Evolutionary conservation across 2,329 filamentous ascomycete genomes (phyloP).

Genomic region (Reticulascus tulasneorum): DNA sequence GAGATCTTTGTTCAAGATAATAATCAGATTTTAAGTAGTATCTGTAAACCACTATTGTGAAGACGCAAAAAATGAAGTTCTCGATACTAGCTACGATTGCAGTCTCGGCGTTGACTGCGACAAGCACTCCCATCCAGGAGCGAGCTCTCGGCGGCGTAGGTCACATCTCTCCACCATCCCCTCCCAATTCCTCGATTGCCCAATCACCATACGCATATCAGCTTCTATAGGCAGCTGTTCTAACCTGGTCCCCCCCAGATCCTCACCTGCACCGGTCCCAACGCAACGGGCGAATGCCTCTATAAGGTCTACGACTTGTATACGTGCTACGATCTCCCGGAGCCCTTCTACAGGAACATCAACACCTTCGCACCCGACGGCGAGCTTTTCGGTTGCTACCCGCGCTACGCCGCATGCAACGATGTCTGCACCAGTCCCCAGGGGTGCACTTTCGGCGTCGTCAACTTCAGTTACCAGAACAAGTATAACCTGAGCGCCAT

Average conservation of each 20-base stretch:
- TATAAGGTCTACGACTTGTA: slow-evolving; percentile 38
- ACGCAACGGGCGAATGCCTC: slow-evolving; percentile 43
- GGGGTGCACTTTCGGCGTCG: slow-evolving; percentile 47
- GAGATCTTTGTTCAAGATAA: too few relatives aligned
- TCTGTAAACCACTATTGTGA: background rate
- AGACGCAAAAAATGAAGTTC: slow-evolving; percentile 24
- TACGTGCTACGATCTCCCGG: slow-evolving; percentile 41
- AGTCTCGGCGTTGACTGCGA: slow-evolving; percentile 21
- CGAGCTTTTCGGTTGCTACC: slow-evolving; percentile 45
- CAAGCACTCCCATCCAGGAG: slow-evolving; percentile 33
- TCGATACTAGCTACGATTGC: slow-evolving; percentile 16
- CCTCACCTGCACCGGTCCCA: slow-evolving; percentile 46
- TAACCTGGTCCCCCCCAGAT: slow-evolving; percentile 29
- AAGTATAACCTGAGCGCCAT: slow-evolving; percentile 44
- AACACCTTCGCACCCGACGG: slow-evolving; percentile 49
- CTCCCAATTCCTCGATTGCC: background rate
- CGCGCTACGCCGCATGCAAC: slow-evolving; percentile 35
- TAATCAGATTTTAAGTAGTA: background rate
- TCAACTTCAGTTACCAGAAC: slow-evolving; percentile 40
- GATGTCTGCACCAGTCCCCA: slow-evolving; percentile 45
- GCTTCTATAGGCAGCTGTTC: too few relatives aligned
- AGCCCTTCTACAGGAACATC: slow-evolving; percentile 35
- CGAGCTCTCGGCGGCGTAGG: slow-evolving; percentile 45
- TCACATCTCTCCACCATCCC: slow-evolving; percentile 9
- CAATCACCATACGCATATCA: too few relatives aligned